A percentile compares a stretch with the other conserved stretches of the same genome.
Evolutionary conservation across 2,329 filamentous ascomycete species (phyloP).

Genomic region (Alternaria sp.): DNA sequence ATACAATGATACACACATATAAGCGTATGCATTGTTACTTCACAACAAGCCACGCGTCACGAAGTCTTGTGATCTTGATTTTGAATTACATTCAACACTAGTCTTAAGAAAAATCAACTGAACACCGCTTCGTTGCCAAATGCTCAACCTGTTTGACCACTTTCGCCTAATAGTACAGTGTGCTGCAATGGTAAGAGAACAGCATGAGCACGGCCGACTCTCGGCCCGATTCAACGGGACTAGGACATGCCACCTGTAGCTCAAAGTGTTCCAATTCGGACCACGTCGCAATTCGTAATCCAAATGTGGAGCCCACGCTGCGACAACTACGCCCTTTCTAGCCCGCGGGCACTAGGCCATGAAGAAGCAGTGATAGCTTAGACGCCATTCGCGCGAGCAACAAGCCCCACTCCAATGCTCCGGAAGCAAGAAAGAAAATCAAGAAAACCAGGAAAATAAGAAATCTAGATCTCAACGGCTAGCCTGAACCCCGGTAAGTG

Average conservation of each 20-base stretch:
- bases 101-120: not conserved
- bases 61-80: not conserved
- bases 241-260: not conserved
- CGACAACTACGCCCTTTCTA: not conserved
- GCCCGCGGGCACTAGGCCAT: not conserved
- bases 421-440: not conserved
- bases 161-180: not conserved
- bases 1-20: not conserved
- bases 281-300: not conserved
- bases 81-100: not conserved
- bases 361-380: not conserved
- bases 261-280: conserved; percentile 1
- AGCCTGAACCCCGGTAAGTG: not conserved
- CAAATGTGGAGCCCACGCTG: conserved; percentile 1
- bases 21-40: not conserved
- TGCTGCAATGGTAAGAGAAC: not conserved
- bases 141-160: not conserved
- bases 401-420: not conserved
- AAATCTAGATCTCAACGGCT: not conserved
- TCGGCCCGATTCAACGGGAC: not conserved
- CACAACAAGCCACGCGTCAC: not conserved
- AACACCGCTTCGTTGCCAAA: not conserved
- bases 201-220: not conserved
- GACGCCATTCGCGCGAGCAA: conserved; percentile 1
- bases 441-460: not conserved